These are phyloP conservation scores for Suillus fuscotomentosus DNA, from an alignment of 768 basidiomycete species.

Conservation along the genomic window DNA sequence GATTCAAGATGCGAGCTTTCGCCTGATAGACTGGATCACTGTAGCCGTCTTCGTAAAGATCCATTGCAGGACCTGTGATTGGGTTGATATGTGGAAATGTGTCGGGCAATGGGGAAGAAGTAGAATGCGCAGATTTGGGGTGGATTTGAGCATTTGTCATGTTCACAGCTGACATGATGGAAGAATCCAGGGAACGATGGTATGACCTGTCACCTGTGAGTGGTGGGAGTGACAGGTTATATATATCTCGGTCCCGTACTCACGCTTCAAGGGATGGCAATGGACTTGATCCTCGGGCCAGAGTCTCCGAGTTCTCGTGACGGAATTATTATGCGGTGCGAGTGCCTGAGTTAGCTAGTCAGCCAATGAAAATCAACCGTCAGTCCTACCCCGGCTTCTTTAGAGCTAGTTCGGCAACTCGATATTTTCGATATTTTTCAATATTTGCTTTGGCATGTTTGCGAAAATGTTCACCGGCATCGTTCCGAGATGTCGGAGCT, in stretches of 20 bases:
- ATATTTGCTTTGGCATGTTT: too few species aligned
- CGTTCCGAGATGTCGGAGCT: too few species aligned
- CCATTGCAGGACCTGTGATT: slow-evolving; percentile 8
- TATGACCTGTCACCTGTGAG: too few species aligned
- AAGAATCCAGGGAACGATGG: not conserved
- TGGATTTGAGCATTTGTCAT: not conserved
- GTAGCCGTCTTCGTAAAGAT: slow-evolving; percentile 35
- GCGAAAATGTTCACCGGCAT: too few species aligned
- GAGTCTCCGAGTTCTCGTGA: too few species aligned
- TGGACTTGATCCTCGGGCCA: too few species aligned
- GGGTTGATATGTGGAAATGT: not conserved
- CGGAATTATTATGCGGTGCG: not conserved
- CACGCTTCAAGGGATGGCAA: too few species aligned
- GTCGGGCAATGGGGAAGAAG: not conserved
- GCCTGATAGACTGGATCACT: slow-evolving; percentile 47
- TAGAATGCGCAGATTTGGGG: not conserved
- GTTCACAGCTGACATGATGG: not conserved
- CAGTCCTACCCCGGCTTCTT: slow-evolving; percentile 32
- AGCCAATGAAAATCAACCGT: not conserved
- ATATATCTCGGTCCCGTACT: not conserved
- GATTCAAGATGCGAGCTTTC: slow-evolving; percentile 47
- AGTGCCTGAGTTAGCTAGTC: too few species aligned
- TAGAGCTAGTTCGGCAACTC: too few species aligned
- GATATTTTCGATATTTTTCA: too few species aligned
- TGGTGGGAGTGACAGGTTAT: not conserved